Conservation (phyloP, 495 filamentous ascomycete species). For the Daldinia bambusicola region DNA sequence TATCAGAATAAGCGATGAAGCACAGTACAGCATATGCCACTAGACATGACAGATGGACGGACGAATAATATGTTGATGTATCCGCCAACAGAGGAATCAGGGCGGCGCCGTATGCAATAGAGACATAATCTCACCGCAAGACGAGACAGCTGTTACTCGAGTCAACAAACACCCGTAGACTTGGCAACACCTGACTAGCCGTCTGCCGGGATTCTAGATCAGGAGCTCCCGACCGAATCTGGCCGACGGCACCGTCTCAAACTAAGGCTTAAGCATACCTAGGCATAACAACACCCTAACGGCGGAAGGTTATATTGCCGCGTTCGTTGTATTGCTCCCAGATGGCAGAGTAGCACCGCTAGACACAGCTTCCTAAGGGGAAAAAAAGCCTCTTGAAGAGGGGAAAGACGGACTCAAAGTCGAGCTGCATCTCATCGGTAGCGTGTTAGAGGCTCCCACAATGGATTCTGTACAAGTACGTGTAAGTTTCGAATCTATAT, state of each 20-base stretch:
- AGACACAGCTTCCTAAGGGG: conserved; percentile 4
- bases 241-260: conserved; percentile 15
- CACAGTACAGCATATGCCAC: conserved; percentile 17
- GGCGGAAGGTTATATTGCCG: conserved; percentile 27
- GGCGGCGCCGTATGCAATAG: conserved; percentile 32
- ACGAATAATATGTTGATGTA: conserved; percentile 17
- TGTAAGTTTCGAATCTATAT: conserved; percentile 41
- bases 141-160: conserved; percentile 38
- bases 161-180: conserved; percentile 27
- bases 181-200: conserved; percentile 36
- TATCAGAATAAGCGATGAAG: conserved; percentile 22
- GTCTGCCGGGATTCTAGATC: conserved; percentile 37
- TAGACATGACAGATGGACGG: conserved; percentile 7
- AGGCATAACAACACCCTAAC: conserved; percentile 20
- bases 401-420: conserved; percentile 16
- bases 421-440: conserved; percentile 31
- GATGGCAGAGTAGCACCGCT: conserved; percentile 21
- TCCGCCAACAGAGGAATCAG: conserved; percentile 28
- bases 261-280: conserved; percentile 14
- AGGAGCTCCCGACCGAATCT: conserved; percentile 36
- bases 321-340: conserved; percentile 15
- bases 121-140: conserved; percentile 41
- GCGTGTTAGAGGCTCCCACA: conserved; percentile 25
- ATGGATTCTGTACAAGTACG: conserved; percentile 17
- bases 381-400: conserved; percentile 28